Conservation (phyloP, 345 rosid genomes). For the Sonneratia alba region DNA sequence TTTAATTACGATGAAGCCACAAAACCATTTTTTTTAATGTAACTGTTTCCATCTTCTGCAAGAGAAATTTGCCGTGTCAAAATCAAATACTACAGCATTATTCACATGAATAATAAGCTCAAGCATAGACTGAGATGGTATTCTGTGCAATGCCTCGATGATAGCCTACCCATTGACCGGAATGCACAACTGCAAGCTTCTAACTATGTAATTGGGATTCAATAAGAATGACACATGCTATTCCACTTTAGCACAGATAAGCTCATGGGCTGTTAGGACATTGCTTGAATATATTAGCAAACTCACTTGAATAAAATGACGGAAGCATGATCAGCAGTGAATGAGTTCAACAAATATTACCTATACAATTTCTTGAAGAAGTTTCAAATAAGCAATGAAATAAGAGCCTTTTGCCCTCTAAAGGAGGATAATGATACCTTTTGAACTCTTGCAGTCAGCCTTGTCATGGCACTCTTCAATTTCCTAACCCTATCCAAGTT, state of each 20-base stretch:
- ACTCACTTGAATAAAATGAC: neutral
- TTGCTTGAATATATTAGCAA: neutral
- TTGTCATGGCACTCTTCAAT: conserved; percentile 94
- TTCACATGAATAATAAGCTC: neutral
- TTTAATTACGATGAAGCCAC: neutral
- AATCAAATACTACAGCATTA: neutral
- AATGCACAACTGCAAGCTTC: neutral
- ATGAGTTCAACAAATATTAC: neutral
- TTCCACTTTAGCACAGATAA: neutral
- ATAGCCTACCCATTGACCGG: neutral
- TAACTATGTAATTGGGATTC: neutral
- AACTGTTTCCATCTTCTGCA: neutral
- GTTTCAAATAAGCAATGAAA: neutral
- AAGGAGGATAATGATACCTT: conserved; percentile 35
- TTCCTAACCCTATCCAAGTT: conserved; percentile 94
- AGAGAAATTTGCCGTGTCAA: neutral
- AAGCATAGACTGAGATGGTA: neutral
- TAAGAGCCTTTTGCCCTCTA: conserved; percentile 6
- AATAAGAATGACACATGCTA: neutral
- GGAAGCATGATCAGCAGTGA: neutral
- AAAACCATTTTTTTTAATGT: neutral
- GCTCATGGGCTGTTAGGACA: neutral
- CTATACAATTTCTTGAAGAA: neutral
- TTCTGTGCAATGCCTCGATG: neutral
- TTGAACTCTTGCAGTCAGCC: conserved; percentile 90